Conservation (phyloP, 768 basidiomycete species). For the Pisolithus marmoratus region DNA sequence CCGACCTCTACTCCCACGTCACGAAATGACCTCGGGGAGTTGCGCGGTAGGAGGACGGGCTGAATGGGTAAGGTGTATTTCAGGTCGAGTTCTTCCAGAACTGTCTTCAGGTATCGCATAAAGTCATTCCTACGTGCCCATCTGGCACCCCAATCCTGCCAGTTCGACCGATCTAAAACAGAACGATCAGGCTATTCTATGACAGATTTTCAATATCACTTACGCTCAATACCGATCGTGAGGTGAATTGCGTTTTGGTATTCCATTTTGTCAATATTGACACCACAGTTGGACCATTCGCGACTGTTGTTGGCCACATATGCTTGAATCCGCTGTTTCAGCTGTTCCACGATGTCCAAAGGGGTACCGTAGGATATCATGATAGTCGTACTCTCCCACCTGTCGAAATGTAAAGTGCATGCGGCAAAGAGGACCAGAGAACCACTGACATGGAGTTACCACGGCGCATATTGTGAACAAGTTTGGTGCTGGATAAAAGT, state of each 20-base stretch:
- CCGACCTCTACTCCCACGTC: constrained; percentile 6
- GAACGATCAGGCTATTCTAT: neutral
- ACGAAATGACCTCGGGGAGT: constrained; percentile 2
- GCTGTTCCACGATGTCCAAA: constrained; percentile 62
- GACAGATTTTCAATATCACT: constrained; percentile 21
- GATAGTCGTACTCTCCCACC: constrained; percentile 66
- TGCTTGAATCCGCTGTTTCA: constrained; percentile 49
- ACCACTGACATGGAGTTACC: constrained; percentile 62
- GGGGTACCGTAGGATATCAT: constrained; percentile 66
- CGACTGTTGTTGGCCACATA: constrained; percentile 62
- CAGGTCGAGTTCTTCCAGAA: constrained; percentile 71
- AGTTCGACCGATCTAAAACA: constrained; percentile 64
- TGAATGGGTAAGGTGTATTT: constrained; percentile 68
- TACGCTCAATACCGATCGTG: constrained; percentile 67
- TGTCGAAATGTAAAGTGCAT: constrained; percentile 11
- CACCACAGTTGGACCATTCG: constrained; percentile 61
- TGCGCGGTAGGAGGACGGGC: constrained; percentile 51
- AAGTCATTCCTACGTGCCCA: constrained; percentile 71
- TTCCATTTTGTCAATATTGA: constrained; percentile 79
- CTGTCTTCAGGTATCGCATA: constrained; percentile 67
- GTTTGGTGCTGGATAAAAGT: constrained; percentile 60
- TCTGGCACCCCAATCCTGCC: constrained; percentile 84
- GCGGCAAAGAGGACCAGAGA: neutral
- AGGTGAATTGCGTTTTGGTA: constrained; percentile 67
- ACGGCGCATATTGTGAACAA: constrained; percentile 74